Percentiles rank a stretch among this genome's conserved stretches.
Evolutionary conservation across 192 early-diverging fungal genomes (phyloP).

Genomic region (Linnemannia elongata): DNA sequence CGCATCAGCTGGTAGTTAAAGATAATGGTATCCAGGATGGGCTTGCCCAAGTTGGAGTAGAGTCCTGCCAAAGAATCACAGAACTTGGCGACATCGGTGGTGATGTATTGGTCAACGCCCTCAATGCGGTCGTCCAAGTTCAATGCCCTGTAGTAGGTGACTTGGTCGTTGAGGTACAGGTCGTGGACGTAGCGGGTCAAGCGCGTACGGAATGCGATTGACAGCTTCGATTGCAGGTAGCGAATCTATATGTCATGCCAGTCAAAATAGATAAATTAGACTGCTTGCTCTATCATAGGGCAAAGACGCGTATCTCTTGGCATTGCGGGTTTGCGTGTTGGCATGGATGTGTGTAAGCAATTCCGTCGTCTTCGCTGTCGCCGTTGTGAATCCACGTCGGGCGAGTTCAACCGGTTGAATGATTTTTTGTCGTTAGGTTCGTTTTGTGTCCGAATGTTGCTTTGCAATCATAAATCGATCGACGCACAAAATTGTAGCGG

Average conservation of each 20-base stretch:
- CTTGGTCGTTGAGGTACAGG: constrained; percentile 87
- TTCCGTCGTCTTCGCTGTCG: background rate
- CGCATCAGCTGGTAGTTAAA: constrained; percentile 94
- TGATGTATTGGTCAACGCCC: constrained; percentile 90
- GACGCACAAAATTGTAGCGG: background rate
- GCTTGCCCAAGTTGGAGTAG: constrained; percentile 97
- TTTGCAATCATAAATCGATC: constrained; percentile 54
- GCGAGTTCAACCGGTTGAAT: constrained; percentile 13
- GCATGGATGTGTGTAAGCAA: background rate
- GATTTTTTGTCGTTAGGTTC: constrained; percentile 18
- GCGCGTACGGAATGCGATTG: constrained; percentile 83
- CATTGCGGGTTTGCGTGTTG: background rate
- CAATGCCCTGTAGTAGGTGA: constrained; percentile 88
- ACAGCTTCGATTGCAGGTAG: constrained; percentile 81
- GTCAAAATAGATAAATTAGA: background rate
- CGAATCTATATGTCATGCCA: constrained; percentile 60
- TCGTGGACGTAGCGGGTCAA: constrained; percentile 91
- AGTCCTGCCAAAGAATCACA: constrained; percentile 89
- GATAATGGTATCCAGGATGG: constrained; percentile 92
- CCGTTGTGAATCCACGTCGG: background rate
- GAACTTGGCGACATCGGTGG: constrained; percentile 94
- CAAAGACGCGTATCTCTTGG: background rate
- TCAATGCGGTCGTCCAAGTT: constrained; percentile 93
- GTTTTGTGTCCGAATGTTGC: constrained; percentile 10
- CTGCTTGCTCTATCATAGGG: background rate